Base-by-base conservation (phyloP, 2,329 filamentous ascomycete species). In the Ascochyta koolunga region DNA sequence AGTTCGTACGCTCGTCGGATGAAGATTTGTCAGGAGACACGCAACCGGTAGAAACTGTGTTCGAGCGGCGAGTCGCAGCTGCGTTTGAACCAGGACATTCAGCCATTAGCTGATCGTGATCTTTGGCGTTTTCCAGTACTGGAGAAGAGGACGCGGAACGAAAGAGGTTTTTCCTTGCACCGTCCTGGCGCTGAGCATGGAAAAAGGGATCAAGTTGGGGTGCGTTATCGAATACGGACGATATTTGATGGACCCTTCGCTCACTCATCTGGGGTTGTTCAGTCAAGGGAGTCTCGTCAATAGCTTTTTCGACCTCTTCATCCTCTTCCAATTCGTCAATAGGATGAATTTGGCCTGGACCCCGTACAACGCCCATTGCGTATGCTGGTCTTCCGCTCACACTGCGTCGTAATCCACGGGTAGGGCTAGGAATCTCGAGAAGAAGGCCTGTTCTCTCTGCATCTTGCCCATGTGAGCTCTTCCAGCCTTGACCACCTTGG, bases 301-400 rank as follows among this genome's bases (percentile, higher is more conserved):
- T 64, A 1, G 51, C 29, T 15, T 58, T 48, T 6, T 69, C 66
- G n/a, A 55, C 60, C 1, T 51, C 35, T 5, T 67, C 66, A 8
- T 62, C 50, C 58, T 87, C 85, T 54, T 87, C 85, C 11, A 80
- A 74, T 65, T 86, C 83, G 32, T 86, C 84, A 39, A 88, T 88
- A 0, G 84, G 83, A 65, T 86, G 85, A 22, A 88, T 88, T 21
- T 78, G 75, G 3, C 81, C 80, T 27, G 82, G 80, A 7, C 78
- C 78, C 16, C 80, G 78, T 27, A 78, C 71, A 44, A 81, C 76
- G 37, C 73, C 76, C 44, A 83, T 80, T 27, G 82, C 80, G 60
- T 80, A 82, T 15, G 69, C 62, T 39, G 75, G 76, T 36, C 69
- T 70, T 10, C 69, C 65, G 25, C 66, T 54, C 6, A 77, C 52